Base-by-base conservation (phyloP, 2,329 filamentous ascomycete genomes). In the Cladobotryum mycophilum region DNA sequence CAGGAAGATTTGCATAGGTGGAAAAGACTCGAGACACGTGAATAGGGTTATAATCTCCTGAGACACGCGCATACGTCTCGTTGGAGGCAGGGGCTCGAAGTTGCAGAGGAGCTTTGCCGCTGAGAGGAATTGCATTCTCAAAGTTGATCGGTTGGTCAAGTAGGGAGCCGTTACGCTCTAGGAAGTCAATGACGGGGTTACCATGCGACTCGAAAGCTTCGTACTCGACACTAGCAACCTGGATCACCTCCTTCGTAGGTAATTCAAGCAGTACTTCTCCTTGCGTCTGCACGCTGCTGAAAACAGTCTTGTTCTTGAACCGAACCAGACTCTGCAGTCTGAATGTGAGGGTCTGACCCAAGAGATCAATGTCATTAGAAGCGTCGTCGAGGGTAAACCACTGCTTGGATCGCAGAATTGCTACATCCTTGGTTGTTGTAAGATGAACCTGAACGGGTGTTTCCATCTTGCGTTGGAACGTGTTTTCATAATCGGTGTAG, bases 1-100 rank as follows among this genome's bases (percentile, higher is more conserved):
- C 95, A 1, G 91, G 91, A 14, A 99, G 79, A 68, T 91, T 93
- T 67, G 93, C 95, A 63, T 97, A 99, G 72, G 84, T 89, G 33
- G 93, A 88, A 73, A 99, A 99, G 49, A 96, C 89, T 51, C 93
- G 87, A 12, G 93, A 96, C 41, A 99, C 93, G 76, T 99, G 93
- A 56, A 99, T 99, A 20, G 93, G 93, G 72, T 99, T 99, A 80
- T 90, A 99, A 68, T 99, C 93, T 43, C 93, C 93, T 47, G 95
- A 99, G 15, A 99, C 93, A 58, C 90, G 88, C 55, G 93, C 95
- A 64, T 99, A 99, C 30, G 89, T 96, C 76, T 99, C 93, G 72
- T 99, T 99, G 51, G 91, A 96, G 15, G 91, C 86, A 49, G 93
- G 93, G 6, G 93, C 92, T 65, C 90, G 91, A 48, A 99, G 79